These are phyloP conservation scores for Salix exigua DNA, from an alignment of 345 rosid genomes.

Conservation along the genomic window DNA sequence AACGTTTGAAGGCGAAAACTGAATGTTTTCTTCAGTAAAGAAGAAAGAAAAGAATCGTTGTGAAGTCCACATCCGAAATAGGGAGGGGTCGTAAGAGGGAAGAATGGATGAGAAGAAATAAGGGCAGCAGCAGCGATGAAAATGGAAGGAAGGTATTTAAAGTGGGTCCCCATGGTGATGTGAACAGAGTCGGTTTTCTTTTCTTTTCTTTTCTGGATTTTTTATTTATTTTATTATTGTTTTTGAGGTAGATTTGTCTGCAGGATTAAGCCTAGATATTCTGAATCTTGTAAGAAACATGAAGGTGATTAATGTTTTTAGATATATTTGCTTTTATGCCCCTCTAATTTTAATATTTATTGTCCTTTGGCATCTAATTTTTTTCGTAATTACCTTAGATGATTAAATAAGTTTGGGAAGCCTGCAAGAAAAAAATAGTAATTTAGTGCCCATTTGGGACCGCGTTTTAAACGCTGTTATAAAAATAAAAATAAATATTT, in stretches of 20 bases:
- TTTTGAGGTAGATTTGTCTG: neutral
- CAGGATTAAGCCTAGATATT: neutral
- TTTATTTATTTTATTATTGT: neutral
- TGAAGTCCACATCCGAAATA: neutral
- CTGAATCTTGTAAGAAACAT: neutral
- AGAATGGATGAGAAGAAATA: neutral
- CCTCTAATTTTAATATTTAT: neutral
- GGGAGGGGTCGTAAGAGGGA: neutral
- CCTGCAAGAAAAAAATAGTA: too few species aligned
- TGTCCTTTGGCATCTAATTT: neutral
- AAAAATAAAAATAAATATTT: too few species aligned
- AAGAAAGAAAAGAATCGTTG: neutral
- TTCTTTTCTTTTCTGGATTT: too few species aligned
- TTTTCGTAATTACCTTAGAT: neutral
- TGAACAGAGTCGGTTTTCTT: neutral
- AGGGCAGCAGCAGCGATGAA: neutral
- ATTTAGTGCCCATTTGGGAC: too few species aligned
- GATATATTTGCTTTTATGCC: neutral
- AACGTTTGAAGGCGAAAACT: neutral
- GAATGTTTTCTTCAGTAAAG: neutral
- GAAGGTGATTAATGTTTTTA: neutral
- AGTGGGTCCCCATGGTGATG: constrained; percentile 5
- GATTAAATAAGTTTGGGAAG: too few species aligned
- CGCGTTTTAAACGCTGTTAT: too few species aligned
- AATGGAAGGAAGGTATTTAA: neutral